phyloP scores from a whole-genome alignment of 2,329 filamentous ascomycete genomes.

The Akanthomyces uredinophilus region DNA sequence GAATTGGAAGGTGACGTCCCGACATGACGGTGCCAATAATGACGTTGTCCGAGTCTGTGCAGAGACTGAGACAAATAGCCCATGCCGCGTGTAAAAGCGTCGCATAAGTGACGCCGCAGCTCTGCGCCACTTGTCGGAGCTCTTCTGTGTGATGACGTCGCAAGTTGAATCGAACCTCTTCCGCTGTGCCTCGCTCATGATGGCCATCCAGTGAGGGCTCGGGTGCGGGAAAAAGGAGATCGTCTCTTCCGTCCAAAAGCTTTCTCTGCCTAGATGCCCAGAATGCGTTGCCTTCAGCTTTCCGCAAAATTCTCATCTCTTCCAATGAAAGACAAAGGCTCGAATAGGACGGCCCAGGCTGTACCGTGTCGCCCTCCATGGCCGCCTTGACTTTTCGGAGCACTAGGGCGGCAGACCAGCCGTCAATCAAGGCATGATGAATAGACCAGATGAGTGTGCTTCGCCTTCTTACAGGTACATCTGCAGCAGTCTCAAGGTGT shows the following conservation, averaged over 20 bases:
- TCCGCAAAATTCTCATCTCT: background rate
- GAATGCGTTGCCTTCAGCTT: background rate
- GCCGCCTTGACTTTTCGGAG: background rate
- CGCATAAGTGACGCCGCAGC: slow-evolving; percentile 12
- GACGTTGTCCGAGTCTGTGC: slow-evolving; percentile 27
- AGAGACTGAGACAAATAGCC: slow-evolving; percentile 28
- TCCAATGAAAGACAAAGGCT: background rate
- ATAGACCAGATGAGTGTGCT: background rate
- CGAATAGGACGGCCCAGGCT: background rate
- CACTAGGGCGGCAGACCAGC: background rate
- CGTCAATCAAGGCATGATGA: background rate
- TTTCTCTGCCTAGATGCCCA: background rate
- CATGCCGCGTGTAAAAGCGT: slow-evolving; percentile 30
- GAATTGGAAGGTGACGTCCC: slow-evolving; percentile 29
- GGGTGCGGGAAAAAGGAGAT: background rate
- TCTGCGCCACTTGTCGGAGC: slow-evolving; percentile 3
- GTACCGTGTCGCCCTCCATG: background rate
- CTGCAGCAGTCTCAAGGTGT: background rate
- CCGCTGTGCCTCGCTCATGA: background rate
- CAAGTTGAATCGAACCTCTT: background rate
- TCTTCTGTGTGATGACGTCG: background rate
- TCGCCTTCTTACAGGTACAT: background rate
- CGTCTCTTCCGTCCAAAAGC: background rate
- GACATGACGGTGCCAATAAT: slow-evolving; percentile 31
- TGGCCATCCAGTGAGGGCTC: background rate